Base-by-base conservation (phyloP, 352 stramenopile genomes). In the Phytophthora vignae region DNA sequence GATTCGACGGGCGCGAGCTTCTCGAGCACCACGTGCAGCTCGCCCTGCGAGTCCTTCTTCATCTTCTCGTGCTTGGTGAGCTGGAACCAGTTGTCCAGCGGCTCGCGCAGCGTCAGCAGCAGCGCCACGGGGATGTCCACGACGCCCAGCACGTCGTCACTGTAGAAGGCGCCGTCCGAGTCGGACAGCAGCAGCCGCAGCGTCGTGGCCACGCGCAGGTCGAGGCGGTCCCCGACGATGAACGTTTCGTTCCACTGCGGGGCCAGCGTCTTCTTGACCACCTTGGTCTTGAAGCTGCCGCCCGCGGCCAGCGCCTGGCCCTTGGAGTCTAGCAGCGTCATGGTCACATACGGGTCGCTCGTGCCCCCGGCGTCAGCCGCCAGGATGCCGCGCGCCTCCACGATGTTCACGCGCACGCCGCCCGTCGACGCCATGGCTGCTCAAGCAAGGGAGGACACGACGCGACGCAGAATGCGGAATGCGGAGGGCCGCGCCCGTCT, bases 51-150 rank as follows among this genome's bases (percentile, higher is more conserved):
- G 50, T 93, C 85, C 48, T 90, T 90, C 70, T 91, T 91, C 85
- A 93, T 93, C 65, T 90, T 90, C 0, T 79, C 53, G 55, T 77
- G 60, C 60, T 85, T 87, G 10, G 69, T 89, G 19, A 93, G 63
- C 59, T 91, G 77, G 58, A 91, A 93, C 85, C 85, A 93, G 55
- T 88, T 90, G 60, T 93, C 85, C 17, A 93, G 62, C 29, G 83
- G 79, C 14, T 62, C 67, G 1, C 31, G 31, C 15, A 81, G 73
- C 53, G 73, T 73, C 25, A 79, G 62, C 42, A 95, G 78, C n/a
- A 91, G 54, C n/a, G 69, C 56, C 31, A 90, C 72, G 15, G 87
- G 87, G 60, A 95, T 84, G 52, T 93, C 81, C 46, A 91, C 87
- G 55, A 92, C 82, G 9, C 87, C 88, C 38, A 95, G 61, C 19